Evolutionary conservation across 371 early-diverging fungal species (phyloP), one percentile per base, ranked within the genome.

Genomic region (Mucor lusitanicus): DNA sequence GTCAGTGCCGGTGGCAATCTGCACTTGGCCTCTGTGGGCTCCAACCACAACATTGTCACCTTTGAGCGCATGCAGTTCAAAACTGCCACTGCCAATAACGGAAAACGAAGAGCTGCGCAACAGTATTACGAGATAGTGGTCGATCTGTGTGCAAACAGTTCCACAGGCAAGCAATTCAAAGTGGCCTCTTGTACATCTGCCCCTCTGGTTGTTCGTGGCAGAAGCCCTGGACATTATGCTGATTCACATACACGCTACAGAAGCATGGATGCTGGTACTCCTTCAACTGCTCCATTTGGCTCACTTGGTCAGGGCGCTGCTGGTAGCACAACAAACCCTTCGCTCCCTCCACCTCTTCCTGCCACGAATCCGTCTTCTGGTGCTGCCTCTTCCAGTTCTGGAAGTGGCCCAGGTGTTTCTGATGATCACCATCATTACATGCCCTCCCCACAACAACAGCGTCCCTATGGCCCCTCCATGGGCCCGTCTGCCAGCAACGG

Each of bases 61-160:
- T 97, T 94, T 80, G 96, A 97, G 70, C 90, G 97, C 12, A 81
- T 97, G 42, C 97, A 97, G 80, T 97, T 97, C 86, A 95, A 95
- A 76, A 88, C 91, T 0, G 94, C 97, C 17, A 97, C 97, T 0
- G 94, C 94, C 63, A 96, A 95, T 77, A 96, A 94, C 68, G 94
- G 93, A 48, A 92, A 92, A 71, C 87, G 94, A 63, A 81, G 85
- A 23, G 92, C 94, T 32, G 92, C 94, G 0, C 96, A 95, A 70
- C 97, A 96, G 75, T 95, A 93, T 76, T 93, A 94, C 73, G 84
- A 89, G 44, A 73, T 94, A 59, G 74, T 83, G 42, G 79, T 94
- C 0, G 88, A 88, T 53, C 74, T 94, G 21, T 85, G 79, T 67
- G 94, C 91, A 6, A 76, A 79, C 21, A 78, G 81, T 11, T 82